Evolutionary conservation across 805 yeast genomes (phyloP).

Genomic region (Schizosaccharomyces octosporus): DNA sequence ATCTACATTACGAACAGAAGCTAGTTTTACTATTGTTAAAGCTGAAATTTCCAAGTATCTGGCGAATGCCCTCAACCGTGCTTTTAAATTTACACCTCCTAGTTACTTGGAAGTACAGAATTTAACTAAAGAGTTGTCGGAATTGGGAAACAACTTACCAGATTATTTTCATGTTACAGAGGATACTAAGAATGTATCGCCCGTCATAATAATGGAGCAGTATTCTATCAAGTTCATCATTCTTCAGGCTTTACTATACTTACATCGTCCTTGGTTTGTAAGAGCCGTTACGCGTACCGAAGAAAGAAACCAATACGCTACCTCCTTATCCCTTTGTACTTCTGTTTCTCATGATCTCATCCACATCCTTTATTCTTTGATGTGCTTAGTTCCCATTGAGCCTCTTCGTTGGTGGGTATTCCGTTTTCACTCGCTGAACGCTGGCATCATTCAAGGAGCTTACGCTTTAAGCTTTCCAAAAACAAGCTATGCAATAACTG

Average conservation of each 20-base stretch:
- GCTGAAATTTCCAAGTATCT: neutral
- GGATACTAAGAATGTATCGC: neutral
- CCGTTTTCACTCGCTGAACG: neutral
- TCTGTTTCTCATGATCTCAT: neutral
- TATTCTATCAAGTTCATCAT: neutral
- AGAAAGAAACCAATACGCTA: neutral
- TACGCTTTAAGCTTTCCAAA: neutral
- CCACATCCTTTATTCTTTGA: neutral
- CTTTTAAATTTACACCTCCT: neutral
- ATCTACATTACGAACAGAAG: neutral
- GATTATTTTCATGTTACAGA: neutral
- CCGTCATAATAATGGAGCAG: neutral
- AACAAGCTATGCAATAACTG: neutral
- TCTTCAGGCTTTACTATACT: neutral
- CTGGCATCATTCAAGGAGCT: neutral
- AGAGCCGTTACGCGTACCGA: neutral
- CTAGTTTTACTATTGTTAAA: neutral
- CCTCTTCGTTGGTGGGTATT: neutral
- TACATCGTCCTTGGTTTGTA: slow-evolving; percentile 1
- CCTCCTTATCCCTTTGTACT: neutral
- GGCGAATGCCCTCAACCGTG: neutral
- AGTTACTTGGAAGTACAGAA: neutral
- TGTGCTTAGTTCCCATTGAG: neutral
- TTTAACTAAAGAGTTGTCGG: neutral
- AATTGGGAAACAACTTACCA: neutral